These are phyloP conservation scores for Russula olivacea DNA, from an alignment of 768 basidiomycete species.

Conservation along the genomic window DNA sequence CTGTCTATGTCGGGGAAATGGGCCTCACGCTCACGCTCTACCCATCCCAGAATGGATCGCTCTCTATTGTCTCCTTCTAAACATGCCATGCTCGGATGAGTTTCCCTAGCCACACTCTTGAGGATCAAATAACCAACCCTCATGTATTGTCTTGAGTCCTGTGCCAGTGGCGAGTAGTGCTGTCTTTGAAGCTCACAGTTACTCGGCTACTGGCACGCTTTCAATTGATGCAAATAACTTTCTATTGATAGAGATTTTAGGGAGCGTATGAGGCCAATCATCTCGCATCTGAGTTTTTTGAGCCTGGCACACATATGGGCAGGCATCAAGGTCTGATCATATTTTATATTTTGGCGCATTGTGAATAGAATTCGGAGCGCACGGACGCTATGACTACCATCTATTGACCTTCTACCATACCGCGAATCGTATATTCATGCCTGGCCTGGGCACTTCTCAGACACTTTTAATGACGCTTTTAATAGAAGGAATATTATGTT, in stretches of 20 bases:
- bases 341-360: neutral
- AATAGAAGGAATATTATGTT: neutral
- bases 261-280: neutral
- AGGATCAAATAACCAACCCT: neutral
- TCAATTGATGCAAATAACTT: neutral
- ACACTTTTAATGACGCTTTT: neutral
- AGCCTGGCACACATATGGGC: neutral
- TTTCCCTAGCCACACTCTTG: too few species aligned
- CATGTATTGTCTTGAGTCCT: too few species aligned
- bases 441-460: neutral
- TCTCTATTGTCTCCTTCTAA: too few species aligned
- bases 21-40: too few species aligned
- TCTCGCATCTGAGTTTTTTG: neutral
- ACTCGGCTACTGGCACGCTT: too few species aligned
- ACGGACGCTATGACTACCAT: neutral
- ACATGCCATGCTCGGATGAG: too few species aligned
- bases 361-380: neutral
- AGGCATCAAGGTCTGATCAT: neutral
- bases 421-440: neutral
- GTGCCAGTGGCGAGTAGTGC: too few species aligned
- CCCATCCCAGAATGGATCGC: too few species aligned
- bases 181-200: too few species aligned
- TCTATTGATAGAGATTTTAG: neutral
- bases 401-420: too few species aligned
- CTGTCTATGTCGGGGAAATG: too few species aligned